phyloP scores from a whole-genome alignment of 75 land plant species.

The Sequoiadendron giganteum region DNA sequence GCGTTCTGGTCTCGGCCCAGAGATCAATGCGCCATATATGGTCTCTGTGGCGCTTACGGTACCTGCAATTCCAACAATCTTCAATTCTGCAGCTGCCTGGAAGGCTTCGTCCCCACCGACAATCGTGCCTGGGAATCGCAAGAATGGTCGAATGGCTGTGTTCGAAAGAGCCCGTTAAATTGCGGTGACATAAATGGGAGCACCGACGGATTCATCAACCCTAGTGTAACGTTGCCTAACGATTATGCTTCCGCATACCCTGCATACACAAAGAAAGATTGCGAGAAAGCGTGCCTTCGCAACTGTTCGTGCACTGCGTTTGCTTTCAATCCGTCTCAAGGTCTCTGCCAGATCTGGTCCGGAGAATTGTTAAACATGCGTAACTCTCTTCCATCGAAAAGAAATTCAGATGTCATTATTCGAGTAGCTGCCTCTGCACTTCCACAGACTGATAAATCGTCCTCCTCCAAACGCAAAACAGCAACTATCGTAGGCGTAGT shows the following conservation, averaged over 20 bases:
- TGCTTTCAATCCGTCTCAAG: not conserved
- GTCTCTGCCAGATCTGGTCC: slow-evolving; percentile 35
- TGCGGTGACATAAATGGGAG: slow-evolving; percentile 16
- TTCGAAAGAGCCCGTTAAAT: slow-evolving; percentile 22
- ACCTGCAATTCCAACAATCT: too few relatives aligned
- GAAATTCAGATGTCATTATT: not conserved
- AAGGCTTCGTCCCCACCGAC: slow-evolving; percentile 27
- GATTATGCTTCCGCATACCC: not conserved
- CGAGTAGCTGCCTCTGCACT: slow-evolving; percentile 15
- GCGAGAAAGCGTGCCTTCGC: slow-evolving; percentile 32
- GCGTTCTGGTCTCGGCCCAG: not conserved
- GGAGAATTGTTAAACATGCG: slow-evolving; percentile 34
- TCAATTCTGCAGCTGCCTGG: slow-evolving; percentile 10
- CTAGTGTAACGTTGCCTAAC: not conserved
- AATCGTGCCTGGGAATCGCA: slow-evolving; percentile 24
- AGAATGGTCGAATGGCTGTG: slow-evolving; percentile 36
- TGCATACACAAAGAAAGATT: slow-evolving; percentile 9
- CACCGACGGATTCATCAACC: slow-evolving; percentile 24
- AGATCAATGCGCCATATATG: too few relatives aligned
- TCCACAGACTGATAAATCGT: not conserved
- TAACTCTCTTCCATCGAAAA: not conserved
- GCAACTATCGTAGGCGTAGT: not conserved
- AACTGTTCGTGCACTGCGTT: slow-evolving; percentile 61
- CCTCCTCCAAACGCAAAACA: not conserved
- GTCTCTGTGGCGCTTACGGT: too few relatives aligned